phyloP scores from a whole-genome alignment of 805 yeast species.

The Crinitomyces ghanaensis region DNA sequence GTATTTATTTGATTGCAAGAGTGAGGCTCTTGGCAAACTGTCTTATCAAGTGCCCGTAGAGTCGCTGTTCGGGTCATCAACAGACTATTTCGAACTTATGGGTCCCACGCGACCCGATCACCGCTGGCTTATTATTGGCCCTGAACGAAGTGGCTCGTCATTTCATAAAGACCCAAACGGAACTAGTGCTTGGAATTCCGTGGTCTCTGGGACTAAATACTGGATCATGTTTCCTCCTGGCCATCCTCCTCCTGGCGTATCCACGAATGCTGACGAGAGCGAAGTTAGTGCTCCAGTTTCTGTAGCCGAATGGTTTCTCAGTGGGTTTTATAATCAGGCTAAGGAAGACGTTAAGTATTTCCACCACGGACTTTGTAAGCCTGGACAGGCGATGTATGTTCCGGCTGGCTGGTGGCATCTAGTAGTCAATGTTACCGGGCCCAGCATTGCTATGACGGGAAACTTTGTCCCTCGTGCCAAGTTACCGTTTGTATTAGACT shows the following conservation, averaged over 20 bases:
- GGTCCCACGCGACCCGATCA: slow-evolving; percentile 60
- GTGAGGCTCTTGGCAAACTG: slow-evolving; percentile 48
- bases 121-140: slow-evolving; percentile 87
- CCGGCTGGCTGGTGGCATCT: slow-evolving; percentile 98
- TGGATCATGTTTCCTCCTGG: slow-evolving; percentile 86
- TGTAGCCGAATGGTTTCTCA: slow-evolving; percentile 79
- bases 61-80: slow-evolving; percentile 32
- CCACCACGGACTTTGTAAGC: slow-evolving; percentile 59
- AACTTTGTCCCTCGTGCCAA: slow-evolving; percentile 69
- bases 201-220: slow-evolving; percentile 59
- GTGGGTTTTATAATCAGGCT: slow-evolving; percentile 58
- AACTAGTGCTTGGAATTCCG: slow-evolving; percentile 86
- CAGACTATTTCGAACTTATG: slow-evolving; percentile 54
- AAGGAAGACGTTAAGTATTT: slow-evolving; percentile 35
- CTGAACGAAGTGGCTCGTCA: slow-evolving; percentile 71
- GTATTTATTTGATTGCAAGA: slow-evolving; percentile 73
- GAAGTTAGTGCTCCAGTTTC: slow-evolving; percentile 92
- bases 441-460: slow-evolving; percentile 66
- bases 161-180: slow-evolving; percentile 90
- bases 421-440: slow-evolving; percentile 72
- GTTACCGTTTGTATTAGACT: slow-evolving; percentile 49
- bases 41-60: slow-evolving; percentile 40
- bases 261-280: slow-evolving; percentile 55
- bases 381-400: slow-evolving; percentile 78
- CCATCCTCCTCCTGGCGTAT: slow-evolving; percentile 82